Percentiles rank a stretch among this genome's conserved stretches.
phyloP scores from a whole-genome alignment of 2,329 filamentous ascomycete species.

The Berkeleyomyces rouxiae region DNA sequence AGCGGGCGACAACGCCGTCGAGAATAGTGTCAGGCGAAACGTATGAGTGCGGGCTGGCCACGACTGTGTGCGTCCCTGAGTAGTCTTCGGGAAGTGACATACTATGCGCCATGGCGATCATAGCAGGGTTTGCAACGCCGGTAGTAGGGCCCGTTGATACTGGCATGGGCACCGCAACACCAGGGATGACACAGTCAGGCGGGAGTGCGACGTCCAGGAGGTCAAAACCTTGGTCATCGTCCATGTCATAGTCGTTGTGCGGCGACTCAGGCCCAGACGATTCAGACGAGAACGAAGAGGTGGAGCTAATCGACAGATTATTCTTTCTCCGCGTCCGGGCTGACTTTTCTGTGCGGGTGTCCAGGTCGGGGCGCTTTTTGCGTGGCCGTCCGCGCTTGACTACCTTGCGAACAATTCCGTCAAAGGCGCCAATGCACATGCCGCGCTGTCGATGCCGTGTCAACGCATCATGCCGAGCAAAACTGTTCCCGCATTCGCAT shows the following conservation, averaged over 20 bases:
- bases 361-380: conserved; percentile 42
- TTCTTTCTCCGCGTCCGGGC: conserved; percentile 33
- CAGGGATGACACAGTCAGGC: conserved; percentile 12
- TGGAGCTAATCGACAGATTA: conserved; percentile 31
- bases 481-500: conserved; percentile 86
- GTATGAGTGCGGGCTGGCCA: conserved; percentile 25
- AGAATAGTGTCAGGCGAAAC: conserved; percentile 31
- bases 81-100: not conserved
- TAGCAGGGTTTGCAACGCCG: conserved; percentile 16
- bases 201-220: conserved; percentile 28
- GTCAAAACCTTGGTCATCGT: conserved; percentile 27
- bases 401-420: conserved; percentile 48
- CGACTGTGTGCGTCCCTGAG: conserved; percentile 13
- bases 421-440: conserved; percentile 91
- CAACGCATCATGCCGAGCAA: conserved; percentile 86
- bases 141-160: not conserved
- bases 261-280: conserved; percentile 40
- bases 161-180: conserved; percentile 9
- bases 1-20: conserved; percentile 18
- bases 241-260: conserved; percentile 28
- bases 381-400: conserved; percentile 48
- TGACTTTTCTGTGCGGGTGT: conserved; percentile 41
- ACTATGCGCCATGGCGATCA: conserved; percentile 18
- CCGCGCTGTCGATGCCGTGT: conserved; percentile 88
- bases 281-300: conserved; percentile 32